Base-by-base conservation (phyloP, 805 yeast genomes). In the Yamadazyma insecticola region DNA sequence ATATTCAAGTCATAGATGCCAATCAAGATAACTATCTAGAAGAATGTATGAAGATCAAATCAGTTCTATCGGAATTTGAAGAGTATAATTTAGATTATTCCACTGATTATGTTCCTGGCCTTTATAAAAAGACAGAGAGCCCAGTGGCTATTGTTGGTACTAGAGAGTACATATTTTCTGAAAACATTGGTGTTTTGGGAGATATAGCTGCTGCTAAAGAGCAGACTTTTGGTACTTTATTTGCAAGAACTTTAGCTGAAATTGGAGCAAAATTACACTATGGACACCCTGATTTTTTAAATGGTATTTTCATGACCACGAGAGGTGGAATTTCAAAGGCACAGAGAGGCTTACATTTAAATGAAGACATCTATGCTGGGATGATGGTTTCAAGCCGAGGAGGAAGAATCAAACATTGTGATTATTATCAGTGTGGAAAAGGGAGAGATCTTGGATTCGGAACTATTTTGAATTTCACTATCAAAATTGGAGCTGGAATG, bases 401-500 rank as follows among this genome's bases (percentile, higher is more conserved):
- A 25, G 97, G 97, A 1, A 70, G 90, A 44, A 89, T 89, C 39
- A 89, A 89, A 61, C 97, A 90, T 55, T 84, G 96, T 57, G 97
- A 90, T 51, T 90, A 82, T 57, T 88, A 78, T 58, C 97, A 90
- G 56, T 90, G 97, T 60, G 97, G 97, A 19, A 90, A 90, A 55
- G 97, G 97, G 0, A 72, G 97, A 55, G 97, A 90, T 63, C 63
- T 90, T 33, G 97, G 97, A 3, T 90, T 90, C 60, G 82, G 88
- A 1, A 85, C 96, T 0, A 88, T 90, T 43, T 66, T 90, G 44
- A 90, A 89, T 51, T 90, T 90, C 63, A 90, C 96, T 0, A 82
- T 96, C 2, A 90, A 90, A 60, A 89, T 90, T 52, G 97, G 97
- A 3, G 92, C 96, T 25, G 97, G 97, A 30, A 90, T 90, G 97